phyloP scores from a whole-genome alignment of 1,284 basidiomycete genomes.

The Puccinia triticina region DNA sequence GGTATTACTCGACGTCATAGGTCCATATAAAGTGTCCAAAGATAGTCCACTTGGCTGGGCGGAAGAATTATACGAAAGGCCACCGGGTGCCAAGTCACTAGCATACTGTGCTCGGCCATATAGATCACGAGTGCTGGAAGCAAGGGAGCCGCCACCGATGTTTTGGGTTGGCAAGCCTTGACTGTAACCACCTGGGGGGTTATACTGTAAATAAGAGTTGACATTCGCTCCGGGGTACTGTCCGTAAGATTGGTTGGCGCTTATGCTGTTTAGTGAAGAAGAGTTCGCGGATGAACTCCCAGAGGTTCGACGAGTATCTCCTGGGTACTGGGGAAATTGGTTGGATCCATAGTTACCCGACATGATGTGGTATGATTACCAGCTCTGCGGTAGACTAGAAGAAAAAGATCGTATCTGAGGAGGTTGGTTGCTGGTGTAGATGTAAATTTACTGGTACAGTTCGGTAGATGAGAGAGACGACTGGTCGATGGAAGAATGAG shows the following conservation, averaged over 20 bases:
- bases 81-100: background rate
- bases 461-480: background rate
- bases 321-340: slow-evolving; percentile 28
- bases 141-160: background rate
- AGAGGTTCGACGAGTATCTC: background rate
- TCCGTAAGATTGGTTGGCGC: slow-evolving; percentile 4
- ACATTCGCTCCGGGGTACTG: background rate
- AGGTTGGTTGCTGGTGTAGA: too few relatives aligned
- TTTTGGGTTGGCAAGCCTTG: slow-evolving; percentile 11
- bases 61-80: slow-evolving; percentile 11
- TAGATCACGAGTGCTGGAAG: background rate
- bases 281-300: background rate
- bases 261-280: background rate
- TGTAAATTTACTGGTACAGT: too few relatives aligned
- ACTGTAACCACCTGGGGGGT: background rate
- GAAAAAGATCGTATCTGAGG: too few relatives aligned
- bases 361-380: too few relatives aligned
- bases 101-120: background rate
- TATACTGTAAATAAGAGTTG: slow-evolving; percentile 12
- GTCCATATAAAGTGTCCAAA: background rate
- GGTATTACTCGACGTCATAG: background rate
- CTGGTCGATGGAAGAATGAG: slow-evolving; percentile 1
- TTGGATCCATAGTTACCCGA: slow-evolving; percentile 13
- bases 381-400: too few relatives aligned
- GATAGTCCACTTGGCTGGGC: background rate